Evolutionary conservation across 148 eudicot genomes (phyloP).

Genomic region (Rheum nobile): DNA sequence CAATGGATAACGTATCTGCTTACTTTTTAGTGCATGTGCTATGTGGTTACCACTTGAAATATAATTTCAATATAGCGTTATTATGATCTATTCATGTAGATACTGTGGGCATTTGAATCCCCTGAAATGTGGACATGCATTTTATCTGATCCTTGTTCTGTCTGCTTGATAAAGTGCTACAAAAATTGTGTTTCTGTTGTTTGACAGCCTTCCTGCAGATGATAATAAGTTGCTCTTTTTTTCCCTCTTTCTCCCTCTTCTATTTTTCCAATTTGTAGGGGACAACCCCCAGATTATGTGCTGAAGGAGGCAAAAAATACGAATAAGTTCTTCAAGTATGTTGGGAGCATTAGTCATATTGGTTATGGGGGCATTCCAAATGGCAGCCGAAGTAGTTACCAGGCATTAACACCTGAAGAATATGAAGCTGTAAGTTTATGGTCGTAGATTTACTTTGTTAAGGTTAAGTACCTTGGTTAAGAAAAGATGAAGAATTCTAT

Average conservation of each 20-base stretch:
- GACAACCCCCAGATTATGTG: constrained; percentile 92
- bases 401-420: constrained; percentile 71
- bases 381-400: constrained; percentile 43
- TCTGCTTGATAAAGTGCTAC: not conserved
- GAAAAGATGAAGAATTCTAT: not conserved
- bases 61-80: no score
- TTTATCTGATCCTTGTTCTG: not conserved
- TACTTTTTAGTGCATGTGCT: no score
- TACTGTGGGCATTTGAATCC: not conserved
- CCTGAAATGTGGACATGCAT: not conserved
- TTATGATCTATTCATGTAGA: not conserved
- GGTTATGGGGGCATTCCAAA: constrained; percentile 30
- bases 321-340: constrained; percentile 79
- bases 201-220: not conserved
- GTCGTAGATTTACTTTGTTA: not conserved
- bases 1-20: no score
- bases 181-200: not conserved
- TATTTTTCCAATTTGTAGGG: constrained; percentile 36
- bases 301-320: constrained; percentile 76
- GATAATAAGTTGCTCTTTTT: not conserved
- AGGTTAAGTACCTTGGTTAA: not conserved
- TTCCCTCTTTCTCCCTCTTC: not conserved
- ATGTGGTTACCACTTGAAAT: no score
- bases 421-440: constrained; percentile 46
- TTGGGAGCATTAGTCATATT: constrained; percentile 48